Evolutionary conservation across 75 land plant species (phyloP).

Genomic region (Azolla pinnata): DNA sequence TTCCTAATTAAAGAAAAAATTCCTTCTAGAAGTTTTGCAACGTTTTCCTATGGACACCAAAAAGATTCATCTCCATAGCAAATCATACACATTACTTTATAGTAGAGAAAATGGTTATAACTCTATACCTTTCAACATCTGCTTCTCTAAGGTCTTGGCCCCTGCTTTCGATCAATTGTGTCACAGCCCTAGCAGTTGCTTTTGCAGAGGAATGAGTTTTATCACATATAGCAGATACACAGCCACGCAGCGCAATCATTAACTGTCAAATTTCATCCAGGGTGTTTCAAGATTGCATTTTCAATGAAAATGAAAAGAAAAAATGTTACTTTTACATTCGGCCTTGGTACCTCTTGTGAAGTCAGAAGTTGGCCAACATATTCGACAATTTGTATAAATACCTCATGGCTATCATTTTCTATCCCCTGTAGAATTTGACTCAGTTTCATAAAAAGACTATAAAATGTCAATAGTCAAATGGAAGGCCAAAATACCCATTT

Average conservation of each 20-base stretch:
- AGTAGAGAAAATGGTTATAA: no score
- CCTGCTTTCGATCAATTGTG: conserved; percentile 60
- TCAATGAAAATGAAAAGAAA: conserved; percentile 4
- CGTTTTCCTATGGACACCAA: no score
- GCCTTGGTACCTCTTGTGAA: conserved; percentile 54
- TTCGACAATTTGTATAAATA: conserved; percentile 60
- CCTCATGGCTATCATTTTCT: conserved; percentile 7
- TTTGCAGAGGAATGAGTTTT: conserved; percentile 71
- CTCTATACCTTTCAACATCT: conserved; percentile 90
- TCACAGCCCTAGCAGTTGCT: conserved; percentile 73
- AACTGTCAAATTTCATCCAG: conserved; percentile 36
- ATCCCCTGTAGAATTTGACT: no score
- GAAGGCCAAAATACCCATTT: conserved; percentile 47
- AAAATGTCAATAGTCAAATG: no score
- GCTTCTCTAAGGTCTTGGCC: conserved; percentile 66
- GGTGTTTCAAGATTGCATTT: background rate
- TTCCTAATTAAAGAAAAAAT: no score
- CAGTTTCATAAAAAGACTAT: no score
- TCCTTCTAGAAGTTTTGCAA: no score
- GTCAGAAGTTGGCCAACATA: conserved; percentile 68
- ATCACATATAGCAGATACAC: conserved; percentile 80
- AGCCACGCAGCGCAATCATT: conserved; percentile 53
- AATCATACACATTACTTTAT: no score
- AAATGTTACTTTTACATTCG: background rate
- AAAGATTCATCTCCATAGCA: no score